Base-by-base conservation (phyloP, 1,284 basidiomycete species). In the Rhodotorula glutinis region DNA sequence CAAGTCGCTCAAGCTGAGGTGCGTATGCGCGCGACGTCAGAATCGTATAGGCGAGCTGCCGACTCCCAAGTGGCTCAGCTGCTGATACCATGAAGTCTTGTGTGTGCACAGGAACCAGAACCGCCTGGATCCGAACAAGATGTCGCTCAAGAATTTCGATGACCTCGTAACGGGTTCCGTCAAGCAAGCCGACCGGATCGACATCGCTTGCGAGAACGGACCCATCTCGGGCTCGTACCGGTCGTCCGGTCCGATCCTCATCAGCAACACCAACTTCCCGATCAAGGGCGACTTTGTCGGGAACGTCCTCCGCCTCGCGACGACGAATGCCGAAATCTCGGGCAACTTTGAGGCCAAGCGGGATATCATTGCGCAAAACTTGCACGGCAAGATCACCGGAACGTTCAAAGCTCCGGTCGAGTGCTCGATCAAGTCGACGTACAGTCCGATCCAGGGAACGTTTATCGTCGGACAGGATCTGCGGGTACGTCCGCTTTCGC, bases 131-230 rank as follows among this genome's bases (percentile, higher is more conserved):
- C 47, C 60, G 51, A 63, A 52, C 56, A 53, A 53, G 57, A n/a
- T 7, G 17, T 57, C 46, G n/a, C 38, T 66, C 21, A 62, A 55
- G 38, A 53, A 54, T 53, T 55, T 57, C 14, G 56, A 54, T 23
- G 60, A 62, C 49, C 60, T 66, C 53, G 33, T 66, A n/a, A 49
- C 54, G 16, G 65, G 65, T n/a, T 51, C 55, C 14, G 21, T 62
- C 16, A 19, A 21, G 14, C 11, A 9, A 8, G 30, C 60, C 0
- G 52, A 53, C 23, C 56, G 55, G n/a, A 53, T 62, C 56, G 43
- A 58, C 9, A 8, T 66, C 23, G n/a, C 25, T n/a, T 62, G 60
- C 56, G 52, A 44, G 46, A 53, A 66, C 56, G 65, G 65, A 5
- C 27, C 60, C 30, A 25, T 66, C 33, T 29, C 30, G 4, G 60